These are phyloP conservation scores for Fragaria iinumae DNA, from an alignment of 306 rosid species.

Conservation along the genomic window DNA sequence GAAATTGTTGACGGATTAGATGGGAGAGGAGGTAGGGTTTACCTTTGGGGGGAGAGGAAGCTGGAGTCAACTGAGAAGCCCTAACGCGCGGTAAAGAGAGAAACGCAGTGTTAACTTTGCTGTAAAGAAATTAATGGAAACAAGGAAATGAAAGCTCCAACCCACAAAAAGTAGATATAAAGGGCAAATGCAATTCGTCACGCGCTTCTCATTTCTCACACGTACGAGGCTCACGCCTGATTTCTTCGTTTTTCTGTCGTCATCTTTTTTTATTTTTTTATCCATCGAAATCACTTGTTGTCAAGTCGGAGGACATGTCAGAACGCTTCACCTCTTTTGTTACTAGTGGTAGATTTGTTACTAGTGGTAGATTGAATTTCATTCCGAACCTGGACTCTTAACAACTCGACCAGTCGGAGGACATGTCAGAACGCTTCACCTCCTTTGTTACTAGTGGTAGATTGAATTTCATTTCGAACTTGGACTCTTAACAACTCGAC, in stretches of 20 bases:
- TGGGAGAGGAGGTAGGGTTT: neutral
- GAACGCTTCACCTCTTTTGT: no score
- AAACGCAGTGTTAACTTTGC: neutral
- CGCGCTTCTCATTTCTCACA: neutral
- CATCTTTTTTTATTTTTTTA: no score
- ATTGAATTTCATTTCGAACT: no score
- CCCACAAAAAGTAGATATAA: neutral
- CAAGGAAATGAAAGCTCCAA: neutral
- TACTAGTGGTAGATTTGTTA: no score
- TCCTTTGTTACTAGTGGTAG: no score
- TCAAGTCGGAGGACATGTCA: no score
- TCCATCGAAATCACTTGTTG: no score
- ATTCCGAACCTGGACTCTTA: no score
- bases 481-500: no score
- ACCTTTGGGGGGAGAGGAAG: slow-evolving; percentile 12
- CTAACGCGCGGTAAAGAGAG: neutral
- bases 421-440: no score
- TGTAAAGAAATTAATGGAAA: neutral
- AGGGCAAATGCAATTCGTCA: neutral
- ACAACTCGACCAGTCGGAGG: no score
- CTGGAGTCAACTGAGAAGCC: slow-evolving; percentile 27
- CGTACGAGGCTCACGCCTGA: neutral
- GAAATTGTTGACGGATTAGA: neutral
- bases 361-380: no score
- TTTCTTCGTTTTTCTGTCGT: neutral